Evolutionary conservation across 768 basidiomycete species (phyloP), one percentile per base, ranked within the genome.

Genomic region (Clavaria fumosa): DNA sequence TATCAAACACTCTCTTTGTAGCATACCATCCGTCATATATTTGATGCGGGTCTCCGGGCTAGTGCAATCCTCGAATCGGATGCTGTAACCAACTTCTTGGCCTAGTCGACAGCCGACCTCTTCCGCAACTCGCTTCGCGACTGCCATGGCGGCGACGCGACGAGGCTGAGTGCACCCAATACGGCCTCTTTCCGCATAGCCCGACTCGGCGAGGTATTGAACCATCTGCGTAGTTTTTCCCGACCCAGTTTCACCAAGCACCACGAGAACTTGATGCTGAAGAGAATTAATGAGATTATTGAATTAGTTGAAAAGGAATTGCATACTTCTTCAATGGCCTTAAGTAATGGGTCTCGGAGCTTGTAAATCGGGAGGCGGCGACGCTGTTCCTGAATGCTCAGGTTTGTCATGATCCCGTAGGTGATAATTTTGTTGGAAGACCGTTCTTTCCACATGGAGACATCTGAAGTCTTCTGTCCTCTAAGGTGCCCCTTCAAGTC

Each of bases 1-100:
- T 52, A 97, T 84, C 37, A 99, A 64, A 45, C 82, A 88, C 65
- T 99, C 95, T 60, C 95, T 75, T 51, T 96, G 86, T 18, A 99
- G 69, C 89, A 99, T 96, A 63, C 95, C 95, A 53, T 97, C 95
- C 51, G 95, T 99, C 95, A 99, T 96, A 70, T 95, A 99, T 59
- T 97, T 99, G 70, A 99, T 99, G 52, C 83, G 78, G 3, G 95
- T 97, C 60, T 99, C 95, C 3, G 95, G 93, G 52, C 89, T 83
- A 4, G 95, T 97, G 58, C 93, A 90, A 57, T 99, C 95, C 62
- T 99, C 95, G 56, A 99, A 99, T 63, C 95, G 93, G 49, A 99
- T 96, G 4, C 84, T 84, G 55, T 99, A 99, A 5, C 95, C 95
- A 43, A 99, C 93, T 56, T 97, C 95, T 53, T 91, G 88, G 4